Conservation (phyloP, 2,329 filamentous ascomycete species). For the Xylariaceae sp. region DNA sequence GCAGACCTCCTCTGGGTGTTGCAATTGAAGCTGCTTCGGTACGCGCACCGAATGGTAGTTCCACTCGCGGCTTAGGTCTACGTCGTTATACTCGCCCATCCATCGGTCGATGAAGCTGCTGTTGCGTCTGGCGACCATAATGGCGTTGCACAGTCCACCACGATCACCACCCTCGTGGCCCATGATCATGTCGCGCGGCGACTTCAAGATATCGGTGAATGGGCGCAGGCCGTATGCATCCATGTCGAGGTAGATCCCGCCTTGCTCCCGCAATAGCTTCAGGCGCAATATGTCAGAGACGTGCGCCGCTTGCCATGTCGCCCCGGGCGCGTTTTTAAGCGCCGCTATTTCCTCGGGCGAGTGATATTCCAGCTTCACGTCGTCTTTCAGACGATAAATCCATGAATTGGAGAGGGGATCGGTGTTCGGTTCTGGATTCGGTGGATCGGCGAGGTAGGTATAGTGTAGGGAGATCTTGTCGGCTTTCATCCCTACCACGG, state of each 20-base stretch:
- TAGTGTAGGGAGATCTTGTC: conserved; percentile 33
- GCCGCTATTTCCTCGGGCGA: conserved; percentile 24
- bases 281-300: conserved; percentile 33
- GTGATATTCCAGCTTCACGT: conserved; percentile 32
- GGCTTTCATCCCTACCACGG: conserved; percentile 32
- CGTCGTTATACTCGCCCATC: conserved; percentile 29
- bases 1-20: conserved; percentile 30
- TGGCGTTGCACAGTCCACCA: conserved; percentile 33
- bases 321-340: conserved; percentile 23
- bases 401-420: conserved; percentile 31
- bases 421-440: conserved; percentile 26
- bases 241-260: conserved; percentile 34
- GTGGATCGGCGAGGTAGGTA: conserved; percentile 32
- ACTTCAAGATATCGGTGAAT: conserved; percentile 26
- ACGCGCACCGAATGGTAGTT: conserved; percentile 35
- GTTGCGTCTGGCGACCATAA: conserved; percentile 32
- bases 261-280: conserved; percentile 29
- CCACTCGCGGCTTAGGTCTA: conserved; percentile 31
- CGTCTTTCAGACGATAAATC: conserved; percentile 29
- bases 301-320: conserved; percentile 28
- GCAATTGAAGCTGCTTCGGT: conserved; percentile 25
- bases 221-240: conserved; percentile 31
- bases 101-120: conserved; percentile 31
- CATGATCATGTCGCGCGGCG: conserved; percentile 27
- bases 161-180: conserved; percentile 35